Conservation (phyloP, 2,329 filamentous ascomycete species). For the Aspergillus puulaauensis region DNA sequence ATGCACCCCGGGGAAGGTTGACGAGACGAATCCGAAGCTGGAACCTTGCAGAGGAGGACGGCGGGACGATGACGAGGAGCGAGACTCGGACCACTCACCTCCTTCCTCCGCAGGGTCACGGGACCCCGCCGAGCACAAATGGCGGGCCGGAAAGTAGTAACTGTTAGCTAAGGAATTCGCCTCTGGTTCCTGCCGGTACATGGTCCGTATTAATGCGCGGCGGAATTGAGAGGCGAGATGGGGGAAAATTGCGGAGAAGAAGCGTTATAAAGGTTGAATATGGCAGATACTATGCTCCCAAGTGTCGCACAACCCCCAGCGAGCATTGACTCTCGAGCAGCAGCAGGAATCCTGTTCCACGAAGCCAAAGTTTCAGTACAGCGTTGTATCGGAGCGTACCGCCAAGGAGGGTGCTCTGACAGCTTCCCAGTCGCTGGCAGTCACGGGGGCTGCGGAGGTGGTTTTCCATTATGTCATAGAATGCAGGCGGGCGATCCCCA, state of each 20-base stretch:
- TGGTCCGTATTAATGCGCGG: neutral
- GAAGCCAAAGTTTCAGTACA: constrained; percentile 1
- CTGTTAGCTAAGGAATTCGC: constrained; percentile 19
- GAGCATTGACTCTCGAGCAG: neutral
- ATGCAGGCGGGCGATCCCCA: constrained; percentile 17
- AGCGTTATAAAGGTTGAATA: neutral
- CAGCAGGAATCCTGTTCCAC: neutral
- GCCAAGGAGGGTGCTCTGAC: constrained; percentile 4
- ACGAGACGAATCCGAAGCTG: neutral
- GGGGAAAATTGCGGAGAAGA: neutral
- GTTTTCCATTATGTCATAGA: constrained; percentile 27
- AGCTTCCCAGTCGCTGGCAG: neutral
- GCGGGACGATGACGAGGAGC: neutral
- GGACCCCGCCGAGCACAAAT: constrained; percentile 12
- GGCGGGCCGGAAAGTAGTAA: constrained; percentile 8
- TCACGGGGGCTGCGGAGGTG: constrained; percentile 16
- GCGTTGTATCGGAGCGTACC: neutral
- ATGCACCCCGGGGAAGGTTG: constrained; percentile 8
- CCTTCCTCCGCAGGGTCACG: constrained; percentile 11
- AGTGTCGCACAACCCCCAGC: neutral
- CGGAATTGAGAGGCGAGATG: neutral
- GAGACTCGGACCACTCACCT: neutral
- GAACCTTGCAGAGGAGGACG: neutral
- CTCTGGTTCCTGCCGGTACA: constrained; percentile 1
- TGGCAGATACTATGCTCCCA: neutral